A percentile compares a stretch with the other conserved stretches of the same genome.
Evolutionary conservation across 2,329 filamentous ascomycete species (phyloP).

Genomic region (Verticillium nonalfalfae): DNA sequence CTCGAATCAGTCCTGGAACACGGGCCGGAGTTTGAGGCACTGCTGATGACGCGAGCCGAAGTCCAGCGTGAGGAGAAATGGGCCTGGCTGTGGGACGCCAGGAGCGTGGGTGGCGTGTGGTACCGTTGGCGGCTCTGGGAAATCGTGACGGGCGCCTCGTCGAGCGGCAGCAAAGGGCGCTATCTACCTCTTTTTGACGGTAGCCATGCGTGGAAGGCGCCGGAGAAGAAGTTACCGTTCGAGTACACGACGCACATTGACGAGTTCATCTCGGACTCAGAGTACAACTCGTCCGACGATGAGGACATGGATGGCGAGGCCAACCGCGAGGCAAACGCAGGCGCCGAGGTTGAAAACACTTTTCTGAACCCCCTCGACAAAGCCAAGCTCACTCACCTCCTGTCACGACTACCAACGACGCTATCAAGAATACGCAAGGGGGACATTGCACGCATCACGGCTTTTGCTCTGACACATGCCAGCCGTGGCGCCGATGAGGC

Average conservation of each 20-base stretch:
- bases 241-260: slow-evolving; percentile 73
- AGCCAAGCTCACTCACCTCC: slow-evolving; percentile 74
- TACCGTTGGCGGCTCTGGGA: slow-evolving; percentile 93
- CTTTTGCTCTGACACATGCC: slow-evolving; percentile 85
- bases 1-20: slow-evolving; percentile 74
- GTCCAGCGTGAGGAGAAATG: slow-evolving; percentile 85
- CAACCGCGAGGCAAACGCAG: slow-evolving; percentile 37
- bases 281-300: slow-evolving; percentile 83
- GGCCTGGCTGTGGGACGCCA: slow-evolving; percentile 89
- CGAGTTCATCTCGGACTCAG: slow-evolving; percentile 75
- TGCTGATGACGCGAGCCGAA: slow-evolving; percentile 80
- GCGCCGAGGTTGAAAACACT: slow-evolving; percentile 41
- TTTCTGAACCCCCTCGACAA: slow-evolving; percentile 81
- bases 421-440: slow-evolving; percentile 72
- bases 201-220: slow-evolving; percentile 70
- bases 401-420: slow-evolving; percentile 74
- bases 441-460: slow-evolving; percentile 78
- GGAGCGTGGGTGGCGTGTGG: slow-evolving; percentile 74
- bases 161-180: slow-evolving; percentile 38
- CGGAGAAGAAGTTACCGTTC: slow-evolving; percentile 67
- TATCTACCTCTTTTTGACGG: slow-evolving; percentile 68
- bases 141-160: slow-evolving; percentile 61
- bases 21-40: slow-evolving; percentile 82
- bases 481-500: slow-evolving; percentile 83
- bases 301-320: slow-evolving; percentile 62